Percentiles rank a stretch among this genome's conserved stretches.
phyloP scores from a whole-genome alignment of 2,329 filamentous ascomycete species.

The Botrytis porri region DNA sequence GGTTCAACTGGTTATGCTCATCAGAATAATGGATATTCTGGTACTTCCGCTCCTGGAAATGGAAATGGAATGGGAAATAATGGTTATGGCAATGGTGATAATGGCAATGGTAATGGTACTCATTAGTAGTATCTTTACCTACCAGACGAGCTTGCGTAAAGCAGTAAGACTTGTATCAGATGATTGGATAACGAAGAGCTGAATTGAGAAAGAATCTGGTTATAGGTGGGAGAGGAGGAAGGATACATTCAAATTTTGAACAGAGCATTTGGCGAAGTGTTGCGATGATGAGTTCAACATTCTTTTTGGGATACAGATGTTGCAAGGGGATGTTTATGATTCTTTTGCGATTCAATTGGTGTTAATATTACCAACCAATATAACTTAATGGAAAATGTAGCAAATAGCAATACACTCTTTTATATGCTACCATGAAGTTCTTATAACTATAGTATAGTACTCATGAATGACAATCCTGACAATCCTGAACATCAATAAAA shows the following conservation, averaged over 20 bases:
- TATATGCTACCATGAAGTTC: background rate
- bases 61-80: background rate
- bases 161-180: background rate
- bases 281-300: background rate
- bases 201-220: background rate
- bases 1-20: background rate
- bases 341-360: conserved; percentile 1
- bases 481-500: background rate
- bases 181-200: background rate
- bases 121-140: background rate
- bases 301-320: background rate
- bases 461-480: too few species aligned
- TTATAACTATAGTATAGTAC: too few species aligned
- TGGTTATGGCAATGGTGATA: background rate
- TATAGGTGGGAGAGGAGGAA: background rate
- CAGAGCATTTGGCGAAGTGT: background rate
- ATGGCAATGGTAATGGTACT: conserved; percentile 2
- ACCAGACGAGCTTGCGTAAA: background rate
- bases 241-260: background rate
- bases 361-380: background rate
- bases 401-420: background rate
- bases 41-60: background rate
- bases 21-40: background rate
- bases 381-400: background rate
- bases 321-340: conserved; percentile 1